Conservation (phyloP, 495 filamentous ascomycete genomes). For the Hamigera avellanea region DNA sequence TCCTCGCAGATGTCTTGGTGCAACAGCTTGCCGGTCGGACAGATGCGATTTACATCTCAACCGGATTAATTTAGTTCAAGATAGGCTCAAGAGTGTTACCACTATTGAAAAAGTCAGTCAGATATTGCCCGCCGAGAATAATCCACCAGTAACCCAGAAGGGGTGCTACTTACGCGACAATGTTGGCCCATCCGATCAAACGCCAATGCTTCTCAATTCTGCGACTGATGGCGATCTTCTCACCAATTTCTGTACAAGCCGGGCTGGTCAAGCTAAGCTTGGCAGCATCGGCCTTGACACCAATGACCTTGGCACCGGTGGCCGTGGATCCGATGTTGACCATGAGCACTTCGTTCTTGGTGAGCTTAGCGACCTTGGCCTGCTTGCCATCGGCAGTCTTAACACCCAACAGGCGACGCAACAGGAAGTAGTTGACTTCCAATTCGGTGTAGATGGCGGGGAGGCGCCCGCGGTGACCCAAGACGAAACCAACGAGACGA, state of each 20-base stretch:
- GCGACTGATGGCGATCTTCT: slow-evolving; percentile 93
- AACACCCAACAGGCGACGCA: slow-evolving; percentile 87
- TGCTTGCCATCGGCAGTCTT: slow-evolving; percentile 98
- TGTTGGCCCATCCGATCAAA: slow-evolving; percentile 94
- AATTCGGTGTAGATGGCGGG: slow-evolving; percentile 95
- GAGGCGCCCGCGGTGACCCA: slow-evolving; percentile 81
- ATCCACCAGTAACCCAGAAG: not conserved
- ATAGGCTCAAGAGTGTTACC: slow-evolving; percentile 44
- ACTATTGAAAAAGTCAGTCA: slow-evolving; percentile 19
- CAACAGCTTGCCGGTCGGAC: slow-evolving; percentile 6
- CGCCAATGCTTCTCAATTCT: slow-evolving; percentile 99
- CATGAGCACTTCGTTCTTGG: slow-evolving; percentile 97
- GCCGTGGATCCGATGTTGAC: slow-evolving; percentile 98
- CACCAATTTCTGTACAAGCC: slow-evolving; percentile 84
- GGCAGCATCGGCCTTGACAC: slow-evolving; percentile 93
- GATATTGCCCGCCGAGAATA: not conserved
- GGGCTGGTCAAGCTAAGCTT: slow-evolving; percentile 81
- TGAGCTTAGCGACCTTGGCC: slow-evolving; percentile 92
- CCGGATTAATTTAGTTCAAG: slow-evolving; percentile 25
- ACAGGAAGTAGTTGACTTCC: slow-evolving; percentile 97
- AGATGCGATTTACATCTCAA: slow-evolving; percentile 5
- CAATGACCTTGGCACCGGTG: slow-evolving; percentile 87
- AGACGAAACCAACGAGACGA: slow-evolving; percentile 95
- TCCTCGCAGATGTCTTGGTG: slow-evolving; percentile 1
- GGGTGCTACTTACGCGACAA: slow-evolving; percentile 50